Evolutionary conservation across 2,329 filamentous ascomycete species (phyloP).

Genomic region (Trichoderma sp.): DNA sequence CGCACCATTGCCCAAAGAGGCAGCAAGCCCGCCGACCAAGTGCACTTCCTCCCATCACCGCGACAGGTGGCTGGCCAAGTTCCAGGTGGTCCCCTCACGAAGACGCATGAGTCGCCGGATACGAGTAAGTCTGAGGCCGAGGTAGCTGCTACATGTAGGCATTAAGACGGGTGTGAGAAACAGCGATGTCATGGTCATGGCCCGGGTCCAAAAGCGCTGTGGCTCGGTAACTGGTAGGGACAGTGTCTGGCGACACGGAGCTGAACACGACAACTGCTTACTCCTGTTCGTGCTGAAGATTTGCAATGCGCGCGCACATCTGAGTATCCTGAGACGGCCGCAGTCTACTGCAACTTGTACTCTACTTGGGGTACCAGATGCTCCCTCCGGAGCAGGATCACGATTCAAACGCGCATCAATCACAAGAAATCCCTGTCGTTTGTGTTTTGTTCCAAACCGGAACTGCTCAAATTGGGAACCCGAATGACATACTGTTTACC

Average conservation of each 20-base stretch:
- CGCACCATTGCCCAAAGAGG: constrained; percentile 25
- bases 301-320: neutral
- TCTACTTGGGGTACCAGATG: neutral
- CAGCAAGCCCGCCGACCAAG: constrained; percentile 26
- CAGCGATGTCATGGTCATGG: neutral
- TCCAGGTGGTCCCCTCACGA: neutral
- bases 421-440: constrained; percentile 19
- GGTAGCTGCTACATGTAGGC: neutral
- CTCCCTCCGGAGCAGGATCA: neutral
- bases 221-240: neutral
- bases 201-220: neutral
- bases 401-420: neutral
- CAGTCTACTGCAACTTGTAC: neutral
- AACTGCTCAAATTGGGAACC: constrained; percentile 27
- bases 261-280: neutral
- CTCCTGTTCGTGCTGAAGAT: constrained; percentile 7
- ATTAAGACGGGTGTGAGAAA: neutral
- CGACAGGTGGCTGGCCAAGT: constrained; percentile 11
- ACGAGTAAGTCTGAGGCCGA: constrained; percentile 9
- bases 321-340: neutral
- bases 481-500: constrained; percentile 16
- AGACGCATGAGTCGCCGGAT: constrained; percentile 13
- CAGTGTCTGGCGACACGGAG: neutral
- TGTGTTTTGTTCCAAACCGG: constrained; percentile 14
- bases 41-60: neutral